These are phyloP conservation scores for Fonsecaea pedrosoi DNA, from an alignment of 2,329 filamentous ascomycete species.

Conservation along the genomic window DNA sequence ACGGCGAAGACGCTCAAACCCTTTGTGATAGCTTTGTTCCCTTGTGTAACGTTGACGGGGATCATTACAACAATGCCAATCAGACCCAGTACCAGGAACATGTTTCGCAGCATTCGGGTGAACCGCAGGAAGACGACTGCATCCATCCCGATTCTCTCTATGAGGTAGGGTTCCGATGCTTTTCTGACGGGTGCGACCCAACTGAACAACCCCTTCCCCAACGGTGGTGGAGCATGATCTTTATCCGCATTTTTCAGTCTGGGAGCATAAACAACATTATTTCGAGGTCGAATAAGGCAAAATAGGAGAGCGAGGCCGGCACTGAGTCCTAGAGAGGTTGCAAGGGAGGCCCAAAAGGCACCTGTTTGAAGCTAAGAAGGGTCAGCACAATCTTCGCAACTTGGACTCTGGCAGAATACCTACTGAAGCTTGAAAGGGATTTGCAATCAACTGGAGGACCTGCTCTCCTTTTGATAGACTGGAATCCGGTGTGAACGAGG, in stretches of 20 bases:
- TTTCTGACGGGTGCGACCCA: conserved; percentile 82
- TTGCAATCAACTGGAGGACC: conserved; percentile 53
- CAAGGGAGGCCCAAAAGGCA: conserved; percentile 79
- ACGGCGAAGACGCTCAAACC: conserved; percentile 46
- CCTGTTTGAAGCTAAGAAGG: conserved; percentile 58
- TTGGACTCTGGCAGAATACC: conserved; percentile 33
- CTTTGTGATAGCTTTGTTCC: conserved; percentile 44
- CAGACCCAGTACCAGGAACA: conserved; percentile 76
- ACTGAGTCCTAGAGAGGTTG: conserved; percentile 78
- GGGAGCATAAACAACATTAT: conserved; percentile 91
- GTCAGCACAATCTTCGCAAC: conserved; percentile 19
- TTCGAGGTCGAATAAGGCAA: conserved; percentile 87
- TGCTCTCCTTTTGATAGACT: conserved; percentile 43
- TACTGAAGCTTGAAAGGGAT: conserved; percentile 55
- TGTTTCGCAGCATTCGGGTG: conserved; percentile 87
- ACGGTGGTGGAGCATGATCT: conserved; percentile 82
- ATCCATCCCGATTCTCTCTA: conserved; percentile 87
- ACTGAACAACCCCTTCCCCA: conserved; percentile 85
- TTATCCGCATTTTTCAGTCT: conserved; percentile 91
- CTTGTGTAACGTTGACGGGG: conserved; percentile 73
- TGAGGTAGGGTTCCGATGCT: conserved; percentile 76
- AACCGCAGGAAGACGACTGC: conserved; percentile 90
- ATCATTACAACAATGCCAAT: conserved; percentile 79
- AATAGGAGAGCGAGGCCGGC: conserved; percentile 77
- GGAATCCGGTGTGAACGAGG: conserved; percentile 20